Base-by-base conservation (phyloP, 75 land plant genomes). In the Larix kaempferi region DNA sequence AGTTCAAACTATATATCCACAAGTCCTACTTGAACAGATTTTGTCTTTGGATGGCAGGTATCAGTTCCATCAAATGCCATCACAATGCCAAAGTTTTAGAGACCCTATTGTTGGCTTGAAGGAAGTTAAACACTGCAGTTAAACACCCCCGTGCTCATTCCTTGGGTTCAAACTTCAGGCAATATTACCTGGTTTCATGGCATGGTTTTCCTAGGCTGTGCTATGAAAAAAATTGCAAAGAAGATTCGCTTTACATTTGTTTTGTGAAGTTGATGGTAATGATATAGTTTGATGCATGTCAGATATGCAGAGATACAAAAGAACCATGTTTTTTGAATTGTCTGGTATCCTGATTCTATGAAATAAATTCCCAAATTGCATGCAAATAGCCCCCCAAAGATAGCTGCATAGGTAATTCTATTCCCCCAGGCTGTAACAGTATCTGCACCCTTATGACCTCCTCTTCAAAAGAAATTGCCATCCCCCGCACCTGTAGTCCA, bases 1-100 rank as follows among this genome's bases (percentile, higher is more conserved):
- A 60, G 22, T 60, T 66, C 86, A 69, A 41, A 21, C 72, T n/a
- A 41, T 41, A 19, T 21, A 37, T n/a, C 72, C 72, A 41, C 52
- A 41, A 35, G 21, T 69, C 22, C 52, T 69, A 69, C n/a, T 69
- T 41, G 72, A 69, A 21, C 23, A 69, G 4, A 41, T 37, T 35
- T 69, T 69, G 6, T 17, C n/a, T 44, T 66, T 21, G 72, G 52
- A 69, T 21, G 8, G 22, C 7, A 69, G 23, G 2, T 14, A 8
- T 37, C n/a, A 37, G 52, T 10, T 21, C 52, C 72, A n/a, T 69
- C 21, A 39, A 67, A 37, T 17, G 35, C 10, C 49, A 69, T 69
- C 72, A n/a, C 23, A 39, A 12, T 37, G 4, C 22, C n/a, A 69
- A 41, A 69, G 22, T 10, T n/a, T 41, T 69, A 44, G 23, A 69